Evolutionary conservation across 208 protist species (phyloP).

Genomic region (Leishmania tropica): DNA sequence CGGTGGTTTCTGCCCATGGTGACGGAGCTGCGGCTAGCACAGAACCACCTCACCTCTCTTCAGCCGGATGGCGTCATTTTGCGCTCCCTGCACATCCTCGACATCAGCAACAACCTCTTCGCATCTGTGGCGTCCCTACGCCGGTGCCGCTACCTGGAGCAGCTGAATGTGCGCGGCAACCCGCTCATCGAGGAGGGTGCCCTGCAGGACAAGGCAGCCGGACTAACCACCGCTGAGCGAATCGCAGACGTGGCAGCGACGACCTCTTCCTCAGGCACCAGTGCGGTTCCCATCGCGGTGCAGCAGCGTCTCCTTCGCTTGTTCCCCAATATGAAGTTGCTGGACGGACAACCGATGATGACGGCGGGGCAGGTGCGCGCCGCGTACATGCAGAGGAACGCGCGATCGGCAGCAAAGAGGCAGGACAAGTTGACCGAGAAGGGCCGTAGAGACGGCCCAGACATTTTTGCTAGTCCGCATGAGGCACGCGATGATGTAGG

Average conservation of each 20-base stretch:
- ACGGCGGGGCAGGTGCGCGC: conserved; percentile 23
- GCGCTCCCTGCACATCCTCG: conserved; percentile 82
- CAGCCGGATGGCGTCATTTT: conserved; percentile 83
- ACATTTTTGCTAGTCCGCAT: not conserved
- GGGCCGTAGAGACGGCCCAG: not conserved
- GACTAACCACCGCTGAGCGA: not conserved
- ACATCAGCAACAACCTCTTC: conserved; percentile 79
- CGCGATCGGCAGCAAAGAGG: not conserved
- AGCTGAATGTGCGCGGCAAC: conserved; percentile 75
- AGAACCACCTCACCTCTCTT: conserved; percentile 67
- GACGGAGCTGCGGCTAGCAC: conserved; percentile 79
- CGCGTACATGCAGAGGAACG: conserved; percentile 12
- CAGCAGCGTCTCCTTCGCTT: conserved; percentile 38
- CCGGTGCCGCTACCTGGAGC: conserved; percentile 71
- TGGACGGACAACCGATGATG: conserved; percentile 50
- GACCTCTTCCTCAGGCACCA: not conserved
- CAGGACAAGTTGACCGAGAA: not conserved
- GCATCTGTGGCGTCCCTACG: conserved; percentile 57
- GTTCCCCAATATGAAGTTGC: conserved; percentile 40
- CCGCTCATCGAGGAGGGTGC: conserved; percentile 42
- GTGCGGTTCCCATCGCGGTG: conserved; percentile 10
- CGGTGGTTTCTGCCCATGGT: conserved; percentile 81
- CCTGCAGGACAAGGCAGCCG: conserved; percentile 11
- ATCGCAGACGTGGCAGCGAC: not conserved
- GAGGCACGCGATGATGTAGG: not conserved